These are phyloP conservation scores for Paratinospora sagittata DNA, from an alignment of 164 flowering plant genomes.

Conservation along the genomic window DNA sequence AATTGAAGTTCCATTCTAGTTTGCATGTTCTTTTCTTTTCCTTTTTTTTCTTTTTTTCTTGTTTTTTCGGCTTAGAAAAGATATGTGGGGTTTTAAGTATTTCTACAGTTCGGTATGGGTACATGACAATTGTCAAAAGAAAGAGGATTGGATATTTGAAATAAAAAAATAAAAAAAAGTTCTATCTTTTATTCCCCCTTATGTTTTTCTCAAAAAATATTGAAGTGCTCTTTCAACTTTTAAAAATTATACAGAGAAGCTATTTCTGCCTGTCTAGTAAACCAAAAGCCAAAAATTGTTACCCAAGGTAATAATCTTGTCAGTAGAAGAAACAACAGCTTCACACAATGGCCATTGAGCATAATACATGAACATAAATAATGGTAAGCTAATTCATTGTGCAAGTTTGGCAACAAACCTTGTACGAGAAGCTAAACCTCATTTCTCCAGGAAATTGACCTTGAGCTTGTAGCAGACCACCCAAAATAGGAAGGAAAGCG, in stretches of 20 bases:
- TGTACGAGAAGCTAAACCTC: conserved; percentile 80
- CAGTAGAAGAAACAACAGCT: not conserved
- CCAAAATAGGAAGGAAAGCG: conserved; percentile 76
- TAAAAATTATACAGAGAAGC: too few species aligned
- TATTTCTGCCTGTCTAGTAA: too few species aligned
- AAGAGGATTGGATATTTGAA: too few species aligned
- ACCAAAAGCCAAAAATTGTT: not conserved
- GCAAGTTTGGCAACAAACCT: conserved; percentile 39
- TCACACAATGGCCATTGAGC: not conserved
- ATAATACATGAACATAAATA: not conserved
- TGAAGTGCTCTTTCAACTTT: not conserved
- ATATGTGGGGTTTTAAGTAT: too few species aligned
- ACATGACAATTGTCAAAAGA: too few species aligned
- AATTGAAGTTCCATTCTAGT: not conserved
- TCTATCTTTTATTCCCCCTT: too few species aligned
- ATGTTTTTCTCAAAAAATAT: too few species aligned
- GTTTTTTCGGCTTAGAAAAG: not conserved
- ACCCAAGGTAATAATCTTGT: not conserved
- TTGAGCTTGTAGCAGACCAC: conserved; percentile 94
- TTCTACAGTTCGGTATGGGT: too few species aligned
- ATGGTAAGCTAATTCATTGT: not conserved
- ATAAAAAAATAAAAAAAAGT: too few species aligned
- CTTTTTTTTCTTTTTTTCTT: too few species aligned
- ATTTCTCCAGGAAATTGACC: conserved; percentile 96
- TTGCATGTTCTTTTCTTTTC: not conserved